phyloP scores from a whole-genome alignment of 495 filamentous ascomycete genomes.

The Staphylotrichum tortipilum region DNA sequence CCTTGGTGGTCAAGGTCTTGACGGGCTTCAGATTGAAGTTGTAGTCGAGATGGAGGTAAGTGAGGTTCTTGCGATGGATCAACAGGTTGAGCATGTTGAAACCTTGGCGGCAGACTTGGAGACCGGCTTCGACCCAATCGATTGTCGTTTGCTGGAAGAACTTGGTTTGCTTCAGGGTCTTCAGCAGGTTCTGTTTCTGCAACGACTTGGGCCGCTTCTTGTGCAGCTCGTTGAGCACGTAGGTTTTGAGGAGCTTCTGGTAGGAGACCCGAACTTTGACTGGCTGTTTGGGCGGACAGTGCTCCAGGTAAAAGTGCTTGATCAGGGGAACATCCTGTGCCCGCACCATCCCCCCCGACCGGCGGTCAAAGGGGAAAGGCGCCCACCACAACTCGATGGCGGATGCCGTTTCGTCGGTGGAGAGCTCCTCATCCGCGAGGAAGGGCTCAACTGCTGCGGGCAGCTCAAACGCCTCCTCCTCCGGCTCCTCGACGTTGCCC shows the following conservation, averaged over 20 bases:
- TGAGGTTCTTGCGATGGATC: slow-evolving; percentile 97
- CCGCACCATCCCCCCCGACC: slow-evolving; percentile 95
- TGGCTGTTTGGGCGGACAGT: slow-evolving; percentile 78
- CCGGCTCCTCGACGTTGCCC: slow-evolving; percentile 70
- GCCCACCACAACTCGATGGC: slow-evolving; percentile 98
- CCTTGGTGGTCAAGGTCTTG: slow-evolving; percentile 97
- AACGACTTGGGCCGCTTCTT: slow-evolving; percentile 90
- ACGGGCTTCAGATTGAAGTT: slow-evolving; percentile 99
- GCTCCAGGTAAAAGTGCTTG: slow-evolving; percentile 98
- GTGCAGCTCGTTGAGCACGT: slow-evolving; percentile 92
- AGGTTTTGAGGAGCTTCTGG: slow-evolving; percentile 95
- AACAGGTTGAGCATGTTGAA: slow-evolving; percentile 99
- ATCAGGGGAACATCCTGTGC: slow-evolving; percentile 95
- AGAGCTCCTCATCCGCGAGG: slow-evolving; percentile 80
- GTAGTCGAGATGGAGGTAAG: slow-evolving; percentile 97
- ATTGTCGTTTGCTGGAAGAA: slow-evolving; percentile 99
- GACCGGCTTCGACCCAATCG: slow-evolving; percentile 97
- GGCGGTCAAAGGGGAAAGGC: slow-evolving; percentile 88
- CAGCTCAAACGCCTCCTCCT: slow-evolving; percentile 72
- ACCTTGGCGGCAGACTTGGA: slow-evolving; percentile 96
- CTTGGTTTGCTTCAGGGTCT: slow-evolving; percentile 86
- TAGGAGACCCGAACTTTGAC: slow-evolving; percentile 99
- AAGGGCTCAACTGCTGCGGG: slow-evolving; percentile 78
- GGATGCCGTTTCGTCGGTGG: slow-evolving; percentile 80
- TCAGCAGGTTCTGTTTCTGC: slow-evolving; percentile 87